Evolutionary conservation across 2,329 filamentous ascomycete species (phyloP), one percentile per base, ranked within the genome.

Genomic region (Zymoseptoria ardabiliae): DNA sequence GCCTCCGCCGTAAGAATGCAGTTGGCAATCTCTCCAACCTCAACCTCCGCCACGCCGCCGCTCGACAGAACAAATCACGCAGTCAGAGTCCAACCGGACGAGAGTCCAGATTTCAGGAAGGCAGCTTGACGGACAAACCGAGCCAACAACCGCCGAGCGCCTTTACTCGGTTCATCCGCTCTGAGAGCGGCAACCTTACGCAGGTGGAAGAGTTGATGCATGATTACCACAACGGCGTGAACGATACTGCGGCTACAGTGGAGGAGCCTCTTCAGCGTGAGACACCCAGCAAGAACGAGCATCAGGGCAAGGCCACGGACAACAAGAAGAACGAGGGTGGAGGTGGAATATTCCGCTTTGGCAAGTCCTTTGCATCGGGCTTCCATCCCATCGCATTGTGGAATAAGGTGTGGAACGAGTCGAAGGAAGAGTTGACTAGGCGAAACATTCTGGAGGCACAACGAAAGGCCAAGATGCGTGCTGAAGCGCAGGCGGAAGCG

Each of bases 91-190:
- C 63, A 48, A 55, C 62, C 78, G 25, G 25, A 7, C 84, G 77
- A 71, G 85, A 75, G 79, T 95, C 82, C 69, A 87, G 76, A 57
- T 88, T 88, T 65, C 74, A 82, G 45, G 91, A 96, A 75, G 91
- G 88, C 49, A 93, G 88, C 69, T 93, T 96, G 89, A 90, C 87
- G 69, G 90, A 95, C 73, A 85, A 89, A 64, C 79, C 83, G 30
- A 92, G 88, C 69, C 81, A 84, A 60, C 82, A 80, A 60, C 90
- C 90, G 25, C 89, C 89, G 0, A 79, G 82, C 51, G 80, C 84
- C 49, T 91, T 89, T 72, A 79, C 88, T 50, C 84, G 76, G 28
- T 64, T 72, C 53, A 61, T 68, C 19, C 58, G 68, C 45, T 66
- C 67, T 9, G 68, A 71, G 25, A 69, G 69, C 62, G 68, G 68